Percentiles rank a stretch among this genome's conserved stretches.
Evolutionary conservation across 78 protist species (phyloP).

Genomic region (Pigoraptor vietnamica): DNA sequence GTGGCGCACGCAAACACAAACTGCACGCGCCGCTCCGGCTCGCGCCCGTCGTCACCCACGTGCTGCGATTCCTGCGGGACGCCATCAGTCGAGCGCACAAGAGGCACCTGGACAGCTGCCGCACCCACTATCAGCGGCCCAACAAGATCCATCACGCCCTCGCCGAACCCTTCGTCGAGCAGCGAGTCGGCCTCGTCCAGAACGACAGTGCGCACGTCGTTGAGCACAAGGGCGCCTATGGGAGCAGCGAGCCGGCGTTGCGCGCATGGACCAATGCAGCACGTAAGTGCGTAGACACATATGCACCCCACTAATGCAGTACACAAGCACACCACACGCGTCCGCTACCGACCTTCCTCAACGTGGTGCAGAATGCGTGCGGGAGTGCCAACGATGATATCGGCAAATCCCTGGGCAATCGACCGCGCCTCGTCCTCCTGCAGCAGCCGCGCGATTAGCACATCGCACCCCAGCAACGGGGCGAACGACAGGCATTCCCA

Average conservation of each 20-base stretch:
- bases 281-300: too few species aligned
- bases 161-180: not conserved
- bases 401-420: not conserved
- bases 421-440: not conserved
- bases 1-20: not conserved
- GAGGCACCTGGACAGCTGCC: too few species aligned
- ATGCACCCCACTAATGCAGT: too few species aligned
- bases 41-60: not conserved
- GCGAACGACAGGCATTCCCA: not conserved
- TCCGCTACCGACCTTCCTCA: not conserved
- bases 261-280: too few species aligned
- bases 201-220: not conserved
- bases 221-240: not conserved
- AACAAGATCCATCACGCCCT: not conserved
- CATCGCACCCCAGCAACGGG: too few species aligned
- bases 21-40: not conserved
- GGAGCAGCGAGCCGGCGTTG: too few species aligned
- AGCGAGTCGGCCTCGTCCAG: not conserved
- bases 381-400: not conserved
- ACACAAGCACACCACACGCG: too few species aligned
- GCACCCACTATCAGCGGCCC: not conserved
- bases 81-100: too few species aligned
- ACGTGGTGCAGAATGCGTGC: not conserved
- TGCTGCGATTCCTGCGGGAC: not conserved
- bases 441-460: not conserved